Evolutionary conservation across 768 basidiomycete species (phyloP).

Genomic region (Tulasnella sp.): DNA sequence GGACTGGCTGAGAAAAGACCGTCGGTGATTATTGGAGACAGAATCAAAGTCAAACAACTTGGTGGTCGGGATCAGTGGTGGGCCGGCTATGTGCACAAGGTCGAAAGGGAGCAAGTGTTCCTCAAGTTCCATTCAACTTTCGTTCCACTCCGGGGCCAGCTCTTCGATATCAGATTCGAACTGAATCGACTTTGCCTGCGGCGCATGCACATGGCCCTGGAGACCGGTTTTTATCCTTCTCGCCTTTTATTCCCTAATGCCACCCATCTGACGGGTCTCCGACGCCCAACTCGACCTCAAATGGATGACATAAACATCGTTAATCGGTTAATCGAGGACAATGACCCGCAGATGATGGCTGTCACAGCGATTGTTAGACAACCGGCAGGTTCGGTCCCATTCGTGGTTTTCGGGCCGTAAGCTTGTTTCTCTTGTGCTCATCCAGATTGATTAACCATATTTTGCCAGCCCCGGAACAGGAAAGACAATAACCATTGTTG

Average conservation of each 20-base stretch:
- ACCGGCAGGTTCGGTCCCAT: conserved; percentile 38
- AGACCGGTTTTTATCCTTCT: conserved; percentile 25
- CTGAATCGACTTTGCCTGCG: conserved; percentile 41
- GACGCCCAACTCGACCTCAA: conserved; percentile 21
- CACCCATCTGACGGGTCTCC: not conserved
- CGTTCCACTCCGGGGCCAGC: conserved; percentile 26
- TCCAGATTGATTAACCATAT: not conserved
- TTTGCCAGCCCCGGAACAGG: conserved; percentile 44
- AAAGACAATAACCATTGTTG: conserved; percentile 52
- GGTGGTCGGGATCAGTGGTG: conserved; percentile 24
- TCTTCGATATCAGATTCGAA: conserved; percentile 43
- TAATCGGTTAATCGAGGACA: conserved; percentile 28
- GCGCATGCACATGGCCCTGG: conserved; percentile 42
- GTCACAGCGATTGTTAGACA: conserved; percentile 37
- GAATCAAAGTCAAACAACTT: conserved; percentile 26
- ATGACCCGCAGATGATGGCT: conserved; percentile 39
- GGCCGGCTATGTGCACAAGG: conserved; percentile 37
- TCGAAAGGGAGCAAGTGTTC: conserved; percentile 32
- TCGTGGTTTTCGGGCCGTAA: conserved; percentile 53
- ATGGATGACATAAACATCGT: conserved; percentile 17
- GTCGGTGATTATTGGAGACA: conserved; percentile 43
- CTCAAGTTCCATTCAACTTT: conserved; percentile 38
- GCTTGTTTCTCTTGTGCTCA: conserved; percentile 20
- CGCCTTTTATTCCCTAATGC: conserved; percentile 38
- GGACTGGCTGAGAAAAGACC: conserved; percentile 48